Evolutionary conservation across 1,284 basidiomycete genomes (phyloP).

Genomic region (Singerocomus rubriflavus): DNA sequence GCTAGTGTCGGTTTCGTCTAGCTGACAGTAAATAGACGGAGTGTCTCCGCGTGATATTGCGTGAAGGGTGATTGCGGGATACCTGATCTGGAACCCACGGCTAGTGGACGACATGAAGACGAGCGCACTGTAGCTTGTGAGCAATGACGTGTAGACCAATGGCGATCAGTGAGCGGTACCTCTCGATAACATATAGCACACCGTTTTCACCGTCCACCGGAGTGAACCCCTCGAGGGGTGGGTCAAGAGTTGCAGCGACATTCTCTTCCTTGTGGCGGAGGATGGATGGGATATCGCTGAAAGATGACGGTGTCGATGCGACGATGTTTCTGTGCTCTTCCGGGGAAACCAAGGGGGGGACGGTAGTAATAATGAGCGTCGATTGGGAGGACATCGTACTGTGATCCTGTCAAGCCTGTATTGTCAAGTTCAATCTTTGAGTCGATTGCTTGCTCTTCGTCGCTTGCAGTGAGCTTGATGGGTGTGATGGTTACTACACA

Average conservation of each 20-base stretch:
- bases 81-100: slow-evolving; percentile 75
- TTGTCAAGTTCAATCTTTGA: neutral
- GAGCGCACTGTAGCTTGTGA: slow-evolving; percentile 54
- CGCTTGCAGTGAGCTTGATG: neutral
- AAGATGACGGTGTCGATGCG: slow-evolving; percentile 76
- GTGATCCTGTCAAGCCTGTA: neutral
- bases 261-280: slow-evolving; percentile 69
- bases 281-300: slow-evolving; percentile 78
- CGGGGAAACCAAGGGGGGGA: slow-evolving; percentile 60
- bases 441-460: neutral
- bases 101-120: slow-evolving; percentile 71
- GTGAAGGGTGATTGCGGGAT: slow-evolving; percentile 85
- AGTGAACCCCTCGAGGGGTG: slow-evolving; percentile 57
- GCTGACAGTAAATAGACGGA: slow-evolving; percentile 85
- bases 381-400: slow-evolving; percentile 9
- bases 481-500: slow-evolving; percentile 2
- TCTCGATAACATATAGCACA: slow-evolving; percentile 78
- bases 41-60: slow-evolving; percentile 70
- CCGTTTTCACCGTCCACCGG: slow-evolving; percentile 53
- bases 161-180: slow-evolving; percentile 41
- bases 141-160: slow-evolving; percentile 25
- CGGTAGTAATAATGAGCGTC: slow-evolving; percentile 36
- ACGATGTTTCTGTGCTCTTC: slow-evolving; percentile 68
- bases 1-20: slow-evolving; percentile 57
- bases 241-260: slow-evolving; percentile 66